A percentile compares a stretch with the other conserved stretches of the same genome.
Evolutionary conservation across 75 land plant genomes (phyloP).

Genomic region (Pinus tabuliformis): DNA sequence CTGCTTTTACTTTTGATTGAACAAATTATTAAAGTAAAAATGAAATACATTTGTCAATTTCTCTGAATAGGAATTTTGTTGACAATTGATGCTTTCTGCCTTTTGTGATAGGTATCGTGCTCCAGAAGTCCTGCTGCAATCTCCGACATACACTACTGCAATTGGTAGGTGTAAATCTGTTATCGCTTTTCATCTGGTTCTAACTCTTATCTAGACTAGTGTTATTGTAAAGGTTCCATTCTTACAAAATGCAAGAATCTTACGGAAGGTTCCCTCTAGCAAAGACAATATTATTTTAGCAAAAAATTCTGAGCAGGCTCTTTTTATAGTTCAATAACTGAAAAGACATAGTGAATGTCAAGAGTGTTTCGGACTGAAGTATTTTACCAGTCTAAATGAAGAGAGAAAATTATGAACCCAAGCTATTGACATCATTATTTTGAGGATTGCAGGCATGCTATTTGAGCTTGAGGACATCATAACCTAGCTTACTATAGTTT

Average conservation of each 20-base stretch:
- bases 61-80: neutral
- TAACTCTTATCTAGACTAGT: too few relatives aligned
- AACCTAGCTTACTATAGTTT: neutral
- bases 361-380: neutral
- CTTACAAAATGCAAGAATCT: neutral
- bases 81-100: neutral
- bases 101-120: conserved; percentile 84
- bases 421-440: neutral
- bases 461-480: neutral
- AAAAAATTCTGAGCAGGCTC: neutral
- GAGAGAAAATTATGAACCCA: neutral
- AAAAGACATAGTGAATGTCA: neutral
- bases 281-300: neutral
- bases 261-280: neutral
- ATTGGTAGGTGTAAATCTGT: conserved; percentile 40
- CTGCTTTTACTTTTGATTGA: neutral
- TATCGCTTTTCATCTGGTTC: neutral
- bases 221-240: too few relatives aligned
- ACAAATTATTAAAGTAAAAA: neutral
- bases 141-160: conserved; percentile 63
- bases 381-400: neutral
- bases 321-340: neutral
- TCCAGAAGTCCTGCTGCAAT: conserved; percentile 81
- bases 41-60: neutral
- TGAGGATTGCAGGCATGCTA: neutral